phyloP scores from a whole-genome alignment of 1,284 basidiomycete genomes.

The Boletus mariae region DNA sequence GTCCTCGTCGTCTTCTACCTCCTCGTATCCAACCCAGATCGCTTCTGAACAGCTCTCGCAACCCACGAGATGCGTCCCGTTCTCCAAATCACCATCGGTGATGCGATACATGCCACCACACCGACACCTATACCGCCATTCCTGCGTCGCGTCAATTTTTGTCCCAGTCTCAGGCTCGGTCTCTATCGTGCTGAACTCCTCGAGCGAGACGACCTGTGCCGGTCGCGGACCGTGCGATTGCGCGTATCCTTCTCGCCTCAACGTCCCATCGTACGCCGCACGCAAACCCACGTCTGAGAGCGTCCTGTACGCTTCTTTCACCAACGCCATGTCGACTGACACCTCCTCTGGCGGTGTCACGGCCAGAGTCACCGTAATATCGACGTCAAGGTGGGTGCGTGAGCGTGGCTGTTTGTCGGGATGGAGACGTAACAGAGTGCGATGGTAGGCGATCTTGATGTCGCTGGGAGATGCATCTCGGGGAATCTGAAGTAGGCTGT shows the following conservation, averaged over 20 bases:
- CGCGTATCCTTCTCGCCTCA: conserved; percentile 4
- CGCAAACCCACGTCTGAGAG: conserved; percentile 42
- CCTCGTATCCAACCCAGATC: conserved; percentile 73
- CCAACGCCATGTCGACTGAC: conserved; percentile 46
- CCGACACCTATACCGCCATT: conserved; percentile 62
- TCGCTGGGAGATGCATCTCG: conserved; percentile 43
- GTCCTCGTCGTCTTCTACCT: conserved; percentile 28
- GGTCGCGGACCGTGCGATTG: conserved; percentile 48
- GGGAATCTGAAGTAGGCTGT: conserved; percentile 43
- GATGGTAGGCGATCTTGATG: conserved; percentile 70
- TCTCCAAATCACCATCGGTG: conserved; percentile 55
- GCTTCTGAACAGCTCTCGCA: conserved; percentile 74
- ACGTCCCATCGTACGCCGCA: conserved; percentile 44
- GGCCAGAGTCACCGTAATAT: not conserved
- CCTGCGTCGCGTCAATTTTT: not conserved
- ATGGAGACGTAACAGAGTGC: conserved; percentile 57
- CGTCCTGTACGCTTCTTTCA: conserved; percentile 60
- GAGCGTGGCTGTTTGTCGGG: conserved; percentile 56
- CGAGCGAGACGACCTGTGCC: conserved; percentile 72
- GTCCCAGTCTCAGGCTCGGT: not conserved
- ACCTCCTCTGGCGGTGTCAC: not conserved
- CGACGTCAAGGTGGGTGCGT: not conserved
- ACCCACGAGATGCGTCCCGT: conserved; percentile 60
- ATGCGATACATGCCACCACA: conserved; percentile 67
- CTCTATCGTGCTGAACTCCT: conserved; percentile 47